Base-by-base conservation (phyloP, 2,329 filamentous ascomycete species). In the Sporothrix sp. region DNA sequence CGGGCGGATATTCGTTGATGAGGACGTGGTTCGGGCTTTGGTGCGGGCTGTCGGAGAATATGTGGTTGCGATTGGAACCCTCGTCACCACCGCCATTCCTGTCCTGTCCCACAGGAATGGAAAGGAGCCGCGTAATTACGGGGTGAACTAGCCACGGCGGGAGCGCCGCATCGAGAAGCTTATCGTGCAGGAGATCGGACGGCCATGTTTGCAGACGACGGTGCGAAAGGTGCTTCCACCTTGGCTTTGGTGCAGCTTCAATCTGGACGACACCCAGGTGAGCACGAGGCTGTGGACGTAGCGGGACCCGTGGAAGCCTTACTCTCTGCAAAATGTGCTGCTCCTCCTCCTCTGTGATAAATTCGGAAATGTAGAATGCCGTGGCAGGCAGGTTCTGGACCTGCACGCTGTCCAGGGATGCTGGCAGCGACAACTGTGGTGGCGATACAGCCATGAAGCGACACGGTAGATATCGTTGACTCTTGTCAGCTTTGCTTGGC, bases 201-300 rank as follows among this genome's bases (percentile, higher is more conserved):
- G 91, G 93, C 76, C 90, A 88, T 1, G 87, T 87, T 72, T 97
- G 90, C 1, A 98, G 79, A 37, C 91, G 84, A 50, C 93, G 85
- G 65, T 89, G 87, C n/a, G 84, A 81, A 50, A 98, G 82, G 45
- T 84, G 76, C 55, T 87, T 90, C 91, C 93, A 98, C 63, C 82
- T 78, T 23, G 85, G 83, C 56, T 81, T 82, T 23, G 86, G 84
- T 1, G 81, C 81, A 39, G 77, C 72, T 47, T 71, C 69, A 58
- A 84, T 78, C 75, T 67, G 59, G 45, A 14, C 4, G 21, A 11
- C 9, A 18, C 7, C 16, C 20, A 20, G 9, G 10, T 21, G 13
- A 45, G 38, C 38, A 28, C 39, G 37, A 23, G 38, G 30, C 37
- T 42, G 30, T 20, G n/a, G 7, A n/a, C n/a, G n/a, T 3, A 28